A percentile compares a stretch with the other conserved stretches of the same genome.
Conservation (phyloP, 495 filamentous ascomycete genomes). For the Daldinia loculata region DNA sequence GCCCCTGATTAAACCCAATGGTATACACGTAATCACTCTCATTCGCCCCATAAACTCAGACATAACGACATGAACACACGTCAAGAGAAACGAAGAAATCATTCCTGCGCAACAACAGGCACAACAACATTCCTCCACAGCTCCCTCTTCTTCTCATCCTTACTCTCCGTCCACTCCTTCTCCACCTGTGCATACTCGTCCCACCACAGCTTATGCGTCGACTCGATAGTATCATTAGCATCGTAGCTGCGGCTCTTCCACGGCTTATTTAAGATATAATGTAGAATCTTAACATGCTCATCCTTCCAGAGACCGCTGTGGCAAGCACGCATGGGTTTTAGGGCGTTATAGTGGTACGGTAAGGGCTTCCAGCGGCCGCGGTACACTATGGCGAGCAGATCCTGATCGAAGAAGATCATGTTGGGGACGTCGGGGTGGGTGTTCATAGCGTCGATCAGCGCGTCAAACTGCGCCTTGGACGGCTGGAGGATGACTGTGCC, state of each 20-base stretch:
- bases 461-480: slow-evolving; percentile 46
- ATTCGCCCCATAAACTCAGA: neutral
- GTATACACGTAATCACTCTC: slow-evolving; percentile 12
- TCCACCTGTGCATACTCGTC: slow-evolving; percentile 48
- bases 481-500: slow-evolving; percentile 51
- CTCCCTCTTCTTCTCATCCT: slow-evolving; percentile 42
- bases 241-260: slow-evolving; percentile 50
- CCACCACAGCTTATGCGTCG: slow-evolving; percentile 53
- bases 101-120: slow-evolving; percentile 52
- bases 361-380: slow-evolving; percentile 50
- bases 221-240: slow-evolving; percentile 46
- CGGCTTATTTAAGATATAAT: slow-evolving; percentile 53
- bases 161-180: slow-evolving; percentile 46
- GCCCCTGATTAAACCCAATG: neutral
- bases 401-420: slow-evolving; percentile 55
- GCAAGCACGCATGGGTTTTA: slow-evolving; percentile 52
- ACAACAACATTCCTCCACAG: slow-evolving; percentile 50
- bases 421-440: slow-evolving; percentile 52
- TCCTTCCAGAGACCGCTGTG: slow-evolving; percentile 47
- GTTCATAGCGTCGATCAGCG: slow-evolving; percentile 52
- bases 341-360: slow-evolving; percentile 51
- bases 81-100: neutral
- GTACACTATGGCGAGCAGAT: slow-evolving; percentile 52
- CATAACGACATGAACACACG: neutral
- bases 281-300: slow-evolving; percentile 49